Evolutionary conservation across 257 asterid genomes (phyloP), one percentile per base, ranked within the genome.

Genomic region (Eustoma russellianum): DNA sequence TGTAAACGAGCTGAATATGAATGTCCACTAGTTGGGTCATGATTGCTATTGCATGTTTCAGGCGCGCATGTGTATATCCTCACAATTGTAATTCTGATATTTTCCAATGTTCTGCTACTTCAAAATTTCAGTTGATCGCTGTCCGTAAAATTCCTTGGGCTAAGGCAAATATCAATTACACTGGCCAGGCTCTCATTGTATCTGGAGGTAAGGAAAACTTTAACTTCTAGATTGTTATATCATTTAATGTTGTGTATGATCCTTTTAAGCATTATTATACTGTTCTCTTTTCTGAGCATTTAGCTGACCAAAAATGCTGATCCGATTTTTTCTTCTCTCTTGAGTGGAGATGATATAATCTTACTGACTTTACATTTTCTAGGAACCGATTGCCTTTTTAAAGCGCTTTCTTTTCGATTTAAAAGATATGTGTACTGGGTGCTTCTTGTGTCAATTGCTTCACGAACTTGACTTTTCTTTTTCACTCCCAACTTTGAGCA

Each of bases 91-190:
- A 24, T 24, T 24, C 30, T 11, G 12, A 11, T 38, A 38, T 38
- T 38, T 38, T 38, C 43, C 5, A 1, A 2, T 38, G 2, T 38
- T 8, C 12, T 38, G 11, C 7, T 11, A 49, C 35, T 43, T 57
- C 28, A 48, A 56, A 19, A 50, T 64, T 55, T 63, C 83, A 86
- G 96, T 68, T 86, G 61, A 61, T 70, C 62, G 86, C 88, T 47
- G 80, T 67, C 62, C 74, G 94, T 18, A 83, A 65, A 24, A 66
- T 86, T 67, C 92, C 88, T 50, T 83, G 96, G 96, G 96, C 96
- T 24, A 86, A 83, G 84, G 86, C 92, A 17, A 79, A 87, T 70
- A 74, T 87, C 70, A 87, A 87, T 65, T 76, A 83, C 49, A 86
- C 94, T 55, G 94, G 72, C 13, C 94, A 86, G 67, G 96, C 96